Base-by-base conservation (phyloP, 78 protist species). In the Tieghemostelium lacteum region DNA sequence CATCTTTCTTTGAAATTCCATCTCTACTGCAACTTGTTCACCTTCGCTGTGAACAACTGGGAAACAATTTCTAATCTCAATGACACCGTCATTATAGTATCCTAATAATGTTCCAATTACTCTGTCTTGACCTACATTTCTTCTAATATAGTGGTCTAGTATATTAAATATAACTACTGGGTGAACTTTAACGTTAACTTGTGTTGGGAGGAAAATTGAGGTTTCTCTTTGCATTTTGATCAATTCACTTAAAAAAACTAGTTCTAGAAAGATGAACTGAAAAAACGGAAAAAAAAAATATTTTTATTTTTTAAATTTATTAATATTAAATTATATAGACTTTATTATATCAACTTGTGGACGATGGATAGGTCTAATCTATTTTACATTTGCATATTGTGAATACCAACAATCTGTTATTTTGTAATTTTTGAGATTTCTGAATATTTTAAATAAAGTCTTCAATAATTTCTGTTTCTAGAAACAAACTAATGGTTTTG, bases 1-100 rank as follows among this genome's bases (percentile, higher is more conserved):
- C 95, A 92, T 92, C 34, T 92, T 78, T 73, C 87, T 92, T 55
- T 92, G 95, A 63, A 52, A 92, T 52, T 76, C 92, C 91, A 92
- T 86, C 54, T 92, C 95, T 31, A 92, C 92, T 86, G 88, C 95
- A 70, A 92, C 91, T 75, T 92, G 93, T 65, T 92, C 95, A 76
- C 75, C 70, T 66, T 92, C 95, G 20, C 72, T 54, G 54, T 92
- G 88, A 19, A 77, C 85, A 58, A 92, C 95, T 69, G 95, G 91
- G 92, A 92, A 92, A 65, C 95, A 67, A 42, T 85, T 85, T 66
- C 72, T 92, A 62, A 92, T 92, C 45, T 92, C 95, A 36, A 92
- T 29, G n/a, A 86, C 91, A 86, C 95, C 95, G 57, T 92, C 93
- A 55, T 64, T 92, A 37, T 73, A 69, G 28, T 40, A 80, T 49